Evolutionary conservation across 2,329 filamentous ascomycete genomes (phyloP), one percentile per base, ranked within the genome.

Genomic region (Colletotrichum karsti): DNA sequence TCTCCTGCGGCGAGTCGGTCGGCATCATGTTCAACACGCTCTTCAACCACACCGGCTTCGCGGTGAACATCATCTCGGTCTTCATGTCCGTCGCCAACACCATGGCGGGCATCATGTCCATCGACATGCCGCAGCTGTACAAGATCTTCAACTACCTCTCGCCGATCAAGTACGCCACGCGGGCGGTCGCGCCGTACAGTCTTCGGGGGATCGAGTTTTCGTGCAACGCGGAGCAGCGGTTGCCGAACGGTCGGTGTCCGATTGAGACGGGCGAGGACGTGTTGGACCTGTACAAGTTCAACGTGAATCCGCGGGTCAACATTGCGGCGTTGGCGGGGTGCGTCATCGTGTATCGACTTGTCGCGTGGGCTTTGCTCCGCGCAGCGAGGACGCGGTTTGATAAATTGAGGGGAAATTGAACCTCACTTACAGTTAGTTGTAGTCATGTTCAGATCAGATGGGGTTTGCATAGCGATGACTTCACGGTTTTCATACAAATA

Each of bases 1-100:
- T 93, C 15, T 91, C 84, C 60, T 93, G 91, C 73, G 92, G 92
- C 26, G 92, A 94, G 81, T 92, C 89, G 59, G 74, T 94, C 1
- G 92, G 92, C 1, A 94, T 95, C 74, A 89, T 93, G 80, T 94
- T 94, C 82, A 93, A 93, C 79, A 94, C 92, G 0, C 80, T 94
- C 8, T 92, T 94, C 76, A 78, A 76, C 7, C 92, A 94, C 74
- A 92, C 91, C 0, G 92, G 92, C 2, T 94, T 94, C 76, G 91
- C 92, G 0, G 88, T 94, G 66, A 93, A 93, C 72, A 79, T 93
- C 63, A 93, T 91, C 70, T 90, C 87, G 1, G 85, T 93, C 44
- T 83, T 94, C 18, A 82, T 95, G 4, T 90, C 89, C 0, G 86
- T 95, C 7, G 90, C 91, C 0, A 91, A 91, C 72, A 87, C 90